Evolutionary conservation across 371 early-diverging fungal species (phyloP).

Genomic region (Syncephalastrum racemosum): DNA sequence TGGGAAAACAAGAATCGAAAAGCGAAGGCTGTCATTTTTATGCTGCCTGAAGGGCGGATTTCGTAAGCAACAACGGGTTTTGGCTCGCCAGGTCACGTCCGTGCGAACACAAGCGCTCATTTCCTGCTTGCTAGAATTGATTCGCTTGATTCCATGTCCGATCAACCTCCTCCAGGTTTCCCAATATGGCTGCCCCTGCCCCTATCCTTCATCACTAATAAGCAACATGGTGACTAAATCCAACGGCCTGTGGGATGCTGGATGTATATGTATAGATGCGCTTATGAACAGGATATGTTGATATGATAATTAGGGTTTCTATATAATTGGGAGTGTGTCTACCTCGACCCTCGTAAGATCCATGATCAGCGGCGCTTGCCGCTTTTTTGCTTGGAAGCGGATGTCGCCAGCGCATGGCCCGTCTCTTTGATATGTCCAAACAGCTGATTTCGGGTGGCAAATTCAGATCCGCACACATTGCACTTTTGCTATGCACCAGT

Average conservation of each 20-base stretch:
- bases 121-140: too few species aligned
- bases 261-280: too few species aligned
- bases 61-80: slow-evolving; percentile 7
- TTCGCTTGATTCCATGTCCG: too few species aligned
- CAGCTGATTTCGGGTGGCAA: slow-evolving; percentile 66
- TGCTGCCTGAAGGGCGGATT: neutral
- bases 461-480: slow-evolving; percentile 65
- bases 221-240: too few species aligned
- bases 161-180: too few species aligned
- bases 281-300: too few species aligned
- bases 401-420: slow-evolving; percentile 67
- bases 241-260: too few species aligned
- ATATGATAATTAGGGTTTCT: slow-evolving; percentile 1
- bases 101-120: too few species aligned
- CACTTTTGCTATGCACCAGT: slow-evolving; percentile 39
- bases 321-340: neutral
- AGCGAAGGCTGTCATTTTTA: neutral
- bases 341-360: slow-evolving; percentile 1
- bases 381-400: neutral
- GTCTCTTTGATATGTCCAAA: slow-evolving; percentile 73
- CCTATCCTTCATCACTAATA: too few species aligned
- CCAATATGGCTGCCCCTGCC: too few species aligned
- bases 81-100: too few species aligned
- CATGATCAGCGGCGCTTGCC: slow-evolving; percentile 1
- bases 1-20: neutral